These are phyloP conservation scores for Fusarium sp. DNA, from an alignment of 2,329 filamentous ascomycete species.

Conservation along the genomic window DNA sequence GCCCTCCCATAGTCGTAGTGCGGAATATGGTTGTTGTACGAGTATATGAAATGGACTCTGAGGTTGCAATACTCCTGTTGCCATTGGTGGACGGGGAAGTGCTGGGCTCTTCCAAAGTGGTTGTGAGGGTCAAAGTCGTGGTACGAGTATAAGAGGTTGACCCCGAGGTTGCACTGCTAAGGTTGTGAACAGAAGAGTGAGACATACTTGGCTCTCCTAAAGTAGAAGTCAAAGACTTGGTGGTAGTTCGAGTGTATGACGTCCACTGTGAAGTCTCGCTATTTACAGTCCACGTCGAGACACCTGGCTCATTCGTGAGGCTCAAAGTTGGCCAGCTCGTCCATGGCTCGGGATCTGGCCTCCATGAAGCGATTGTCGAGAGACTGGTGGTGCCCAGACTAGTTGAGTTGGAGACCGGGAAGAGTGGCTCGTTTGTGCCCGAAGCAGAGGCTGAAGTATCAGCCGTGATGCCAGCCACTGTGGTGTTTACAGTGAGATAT, in stretches of 20 bases:
- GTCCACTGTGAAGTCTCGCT: conserved; percentile 7
- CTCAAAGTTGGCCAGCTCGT: conserved; percentile 24
- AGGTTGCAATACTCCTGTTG: conserved; percentile 28
- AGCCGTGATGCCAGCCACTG: not conserved
- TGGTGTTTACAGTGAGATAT: conserved; percentile 19
- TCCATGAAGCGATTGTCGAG: conserved; percentile 13
- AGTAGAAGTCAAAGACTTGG: conserved; percentile 6
- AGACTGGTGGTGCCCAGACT: not conserved
- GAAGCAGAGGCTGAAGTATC: conserved; percentile 4
- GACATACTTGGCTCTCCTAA: conserved; percentile 16
- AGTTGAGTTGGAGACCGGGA: conserved; percentile 34
- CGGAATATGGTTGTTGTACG: conserved; percentile 13
- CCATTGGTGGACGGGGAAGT: conserved; percentile 10
- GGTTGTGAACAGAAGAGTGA: conserved; percentile 16
- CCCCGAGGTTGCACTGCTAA: conserved; percentile 12
- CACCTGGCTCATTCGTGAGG: conserved; percentile 10
- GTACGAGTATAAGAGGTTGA: conserved; percentile 16
- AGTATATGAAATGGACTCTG: conserved; percentile 3
- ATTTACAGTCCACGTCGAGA: conserved; percentile 26
- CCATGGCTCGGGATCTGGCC: conserved; percentile 15
- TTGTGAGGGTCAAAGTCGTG: conserved; percentile 11
- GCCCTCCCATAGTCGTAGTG: not conserved
- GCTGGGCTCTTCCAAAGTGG: conserved; percentile 4
- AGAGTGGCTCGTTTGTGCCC: conserved; percentile 6
- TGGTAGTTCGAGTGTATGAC: conserved; percentile 9